phyloP scores from a whole-genome alignment of 768 basidiomycete species.

The Lactifluus rugatus region DNA sequence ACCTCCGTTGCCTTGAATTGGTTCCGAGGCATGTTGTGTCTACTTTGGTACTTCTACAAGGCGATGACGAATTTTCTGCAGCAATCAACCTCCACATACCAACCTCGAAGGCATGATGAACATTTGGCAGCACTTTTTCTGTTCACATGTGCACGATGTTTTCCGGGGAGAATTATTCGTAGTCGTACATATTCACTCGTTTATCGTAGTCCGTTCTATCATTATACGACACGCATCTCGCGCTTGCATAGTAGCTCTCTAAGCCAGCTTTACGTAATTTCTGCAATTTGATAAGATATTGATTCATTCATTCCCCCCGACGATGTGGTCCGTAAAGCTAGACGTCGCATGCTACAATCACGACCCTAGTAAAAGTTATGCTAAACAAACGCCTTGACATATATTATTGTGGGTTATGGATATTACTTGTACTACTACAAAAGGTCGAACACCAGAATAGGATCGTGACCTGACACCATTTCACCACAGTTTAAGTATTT shows the following conservation, averaged over 20 bases:
- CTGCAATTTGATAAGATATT: constrained; percentile 3
- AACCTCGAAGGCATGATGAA: constrained; percentile 64
- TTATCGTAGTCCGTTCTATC: constrained; percentile 9
- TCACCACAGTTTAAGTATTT: too few relatives aligned
- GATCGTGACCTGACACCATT: neutral
- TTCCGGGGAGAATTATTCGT: constrained; percentile 9
- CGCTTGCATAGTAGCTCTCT: constrained; percentile 13
- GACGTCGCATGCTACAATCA: neutral
- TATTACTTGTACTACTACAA: neutral
- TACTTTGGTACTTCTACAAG: neutral
- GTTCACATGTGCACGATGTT: constrained; percentile 19
- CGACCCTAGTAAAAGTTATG: neutral
- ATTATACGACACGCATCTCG: constrained; percentile 21
- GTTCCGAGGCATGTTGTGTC: constrained; percentile 61
- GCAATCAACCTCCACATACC: constrained; percentile 88
- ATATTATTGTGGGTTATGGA: neutral
- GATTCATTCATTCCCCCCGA: neutral
- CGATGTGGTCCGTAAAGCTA: neutral
- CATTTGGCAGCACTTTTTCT: constrained; percentile 12
- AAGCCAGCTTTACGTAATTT: neutral
- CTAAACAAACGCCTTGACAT: neutral
- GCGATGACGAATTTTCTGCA: constrained; percentile 24
- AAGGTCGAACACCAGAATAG: neutral
- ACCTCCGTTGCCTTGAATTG: constrained; percentile 81
- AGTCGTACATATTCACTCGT: constrained; percentile 10